A percentile compares a stretch with the other conserved stretches of the same genome.
These are phyloP conservation scores for Vitis rupestris DNA, from an alignment of 164 flowering plant genomes.

Conservation along the genomic window DNA sequence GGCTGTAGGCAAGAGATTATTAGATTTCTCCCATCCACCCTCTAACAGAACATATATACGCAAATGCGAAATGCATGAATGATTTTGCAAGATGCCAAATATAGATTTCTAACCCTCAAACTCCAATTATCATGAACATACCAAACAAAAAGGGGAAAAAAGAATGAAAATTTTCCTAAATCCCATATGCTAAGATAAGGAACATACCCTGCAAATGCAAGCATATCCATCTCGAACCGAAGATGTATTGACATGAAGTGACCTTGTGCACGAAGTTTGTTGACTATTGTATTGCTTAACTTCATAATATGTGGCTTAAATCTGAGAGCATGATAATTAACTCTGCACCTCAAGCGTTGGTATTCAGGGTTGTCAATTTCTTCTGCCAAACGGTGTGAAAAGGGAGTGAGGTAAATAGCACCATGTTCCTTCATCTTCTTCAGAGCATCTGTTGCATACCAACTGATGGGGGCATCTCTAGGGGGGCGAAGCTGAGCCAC, in stretches of 20 bases:
- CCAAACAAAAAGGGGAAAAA: too few relatives aligned
- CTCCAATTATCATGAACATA: too few relatives aligned
- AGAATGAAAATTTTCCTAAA: not conserved
- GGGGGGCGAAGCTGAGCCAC: slow-evolving; percentile 75
- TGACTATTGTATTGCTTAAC: slow-evolving; percentile 74
- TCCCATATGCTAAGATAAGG: not conserved
- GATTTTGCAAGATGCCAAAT: too few relatives aligned
- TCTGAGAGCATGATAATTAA: slow-evolving; percentile 89
- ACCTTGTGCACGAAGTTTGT: slow-evolving; percentile 82
- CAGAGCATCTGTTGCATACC: slow-evolving; percentile 82
- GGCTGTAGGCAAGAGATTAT: too few relatives aligned
- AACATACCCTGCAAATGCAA: slow-evolving; percentile 97
- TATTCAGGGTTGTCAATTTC: slow-evolving; percentile 94
- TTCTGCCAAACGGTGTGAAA: slow-evolving; percentile 95
- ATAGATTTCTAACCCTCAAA: too few relatives aligned
- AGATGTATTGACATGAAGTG: slow-evolving; percentile 99
- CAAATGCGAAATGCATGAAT: too few relatives aligned
- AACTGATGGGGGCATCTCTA: slow-evolving; percentile 90
- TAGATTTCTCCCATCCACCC: too few relatives aligned
- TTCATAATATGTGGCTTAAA: slow-evolving; percentile 91
- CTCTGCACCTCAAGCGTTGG: slow-evolving; percentile 95
- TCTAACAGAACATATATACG: too few relatives aligned
- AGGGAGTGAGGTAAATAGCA: slow-evolving; percentile 94
- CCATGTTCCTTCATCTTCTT: slow-evolving; percentile 92
- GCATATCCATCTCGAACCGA: slow-evolving; percentile 99